phyloP scores from a whole-genome alignment of 352 stramenopile genomes.

The Phytophthora palmivora region DNA sequence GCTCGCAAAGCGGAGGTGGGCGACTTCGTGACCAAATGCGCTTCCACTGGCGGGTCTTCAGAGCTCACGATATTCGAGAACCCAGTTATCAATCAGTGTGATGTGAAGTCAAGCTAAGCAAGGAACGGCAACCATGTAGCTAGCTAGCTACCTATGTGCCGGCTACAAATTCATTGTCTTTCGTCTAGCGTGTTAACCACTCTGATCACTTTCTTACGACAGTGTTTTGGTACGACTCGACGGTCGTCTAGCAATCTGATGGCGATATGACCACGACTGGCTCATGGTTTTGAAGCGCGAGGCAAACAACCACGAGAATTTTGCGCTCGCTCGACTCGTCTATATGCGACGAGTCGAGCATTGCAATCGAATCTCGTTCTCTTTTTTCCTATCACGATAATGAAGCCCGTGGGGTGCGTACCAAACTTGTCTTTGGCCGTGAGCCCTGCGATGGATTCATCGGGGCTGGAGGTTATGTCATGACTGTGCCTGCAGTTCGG shows the following conservation, averaged over 20 bases:
- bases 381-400: slow-evolving; percentile 7
- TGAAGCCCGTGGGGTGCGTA: slow-evolving; percentile 10
- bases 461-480: slow-evolving; percentile 1
- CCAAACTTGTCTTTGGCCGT: slow-evolving; percentile 22
- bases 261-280: not conserved
- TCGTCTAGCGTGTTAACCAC: too few relatives aligned
- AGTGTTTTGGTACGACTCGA: not conserved
- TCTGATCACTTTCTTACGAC: too few relatives aligned
- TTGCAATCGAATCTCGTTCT: slow-evolving; percentile 11
- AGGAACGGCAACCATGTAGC: not conserved
- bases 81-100: slow-evolving; percentile 52
- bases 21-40: slow-evolving; percentile 54
- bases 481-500: slow-evolving; percentile 1
- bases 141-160: not conserved
- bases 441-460: slow-evolving; percentile 11
- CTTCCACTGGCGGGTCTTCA: slow-evolving; percentile 41
- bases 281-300: slow-evolving; percentile 4
- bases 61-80: slow-evolving; percentile 55
- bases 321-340: not conserved
- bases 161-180: not conserved
- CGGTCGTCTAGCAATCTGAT: not conserved
- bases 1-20: slow-evolving; percentile 43
- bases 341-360: slow-evolving; percentile 20
- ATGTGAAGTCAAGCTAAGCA: slow-evolving; percentile 22
- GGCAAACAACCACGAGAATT: too few relatives aligned